phyloP scores from a whole-genome alignment of 2,329 filamentous ascomycete genomes.

The Claviceps pusilla region DNA sequence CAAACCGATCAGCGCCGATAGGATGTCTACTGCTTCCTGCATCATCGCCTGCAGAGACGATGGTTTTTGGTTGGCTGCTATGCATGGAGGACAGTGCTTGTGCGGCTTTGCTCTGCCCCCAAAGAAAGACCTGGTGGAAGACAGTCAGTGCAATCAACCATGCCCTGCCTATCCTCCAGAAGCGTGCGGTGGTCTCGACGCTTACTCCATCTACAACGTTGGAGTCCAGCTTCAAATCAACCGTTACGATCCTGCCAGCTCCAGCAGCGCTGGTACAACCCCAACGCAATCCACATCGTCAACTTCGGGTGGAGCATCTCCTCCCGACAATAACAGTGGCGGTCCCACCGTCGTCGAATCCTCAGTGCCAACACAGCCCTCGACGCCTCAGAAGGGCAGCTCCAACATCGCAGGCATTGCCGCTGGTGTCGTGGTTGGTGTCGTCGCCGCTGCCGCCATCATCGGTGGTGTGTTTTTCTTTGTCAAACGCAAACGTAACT shows the following conservation, averaged over 20 bases:
- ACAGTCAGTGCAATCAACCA: conserved; percentile 44
- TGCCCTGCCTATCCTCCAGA: conserved; percentile 50
- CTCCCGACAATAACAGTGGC: conserved; percentile 5
- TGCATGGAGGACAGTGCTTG: conserved; percentile 50
- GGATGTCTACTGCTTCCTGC: conserved; percentile 28
- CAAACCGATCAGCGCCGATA: conserved; percentile 6
- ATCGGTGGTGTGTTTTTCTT: conserved; percentile 58
- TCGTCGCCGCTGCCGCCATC: conserved; percentile 52
- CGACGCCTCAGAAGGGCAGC: conserved; percentile 18
- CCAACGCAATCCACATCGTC: background rate
- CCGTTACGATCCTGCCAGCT: conserved; percentile 14
- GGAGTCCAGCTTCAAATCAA: conserved; percentile 27
- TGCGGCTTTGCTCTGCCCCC: conserved; percentile 60
- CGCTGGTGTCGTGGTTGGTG: conserved; percentile 73
- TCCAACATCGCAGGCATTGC: conserved; percentile 74
- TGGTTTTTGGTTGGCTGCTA: conserved; percentile 43
- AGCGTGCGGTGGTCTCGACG: conserved; percentile 36
- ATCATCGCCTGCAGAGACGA: conserved; percentile 23
- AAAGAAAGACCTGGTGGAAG: conserved; percentile 33
- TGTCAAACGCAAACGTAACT: conserved; percentile 59
- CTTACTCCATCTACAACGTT: conserved; percentile 36
- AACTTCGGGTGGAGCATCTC: conserved; percentile 11
- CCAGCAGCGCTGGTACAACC: conserved; percentile 3
- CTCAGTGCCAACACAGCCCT: conserved; percentile 7
- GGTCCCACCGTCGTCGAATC: conserved; percentile 8